phyloP scores from a whole-genome alignment of 106 monocot species.

The Apostasia shenzhenica region DNA sequence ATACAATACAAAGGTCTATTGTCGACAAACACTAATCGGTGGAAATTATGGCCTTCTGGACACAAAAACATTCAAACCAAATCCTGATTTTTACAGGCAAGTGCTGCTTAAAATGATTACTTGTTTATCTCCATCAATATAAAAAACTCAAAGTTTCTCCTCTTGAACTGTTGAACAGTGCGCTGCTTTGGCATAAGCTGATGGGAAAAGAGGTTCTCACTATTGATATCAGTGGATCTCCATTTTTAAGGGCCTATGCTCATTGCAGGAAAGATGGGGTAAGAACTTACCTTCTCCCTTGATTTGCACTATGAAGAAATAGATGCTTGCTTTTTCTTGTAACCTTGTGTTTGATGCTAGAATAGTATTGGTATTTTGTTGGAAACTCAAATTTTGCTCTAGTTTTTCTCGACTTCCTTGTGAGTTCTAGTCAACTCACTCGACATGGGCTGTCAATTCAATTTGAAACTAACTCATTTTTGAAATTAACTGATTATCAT shows the following conservation, averaged over 20 bases:
- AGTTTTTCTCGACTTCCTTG: too few species aligned
- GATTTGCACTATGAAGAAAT: too few species aligned
- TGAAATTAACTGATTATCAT: not conserved
- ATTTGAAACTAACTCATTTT: not conserved
- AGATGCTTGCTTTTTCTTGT: too few species aligned
- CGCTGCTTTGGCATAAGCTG: conserved; percentile 67
- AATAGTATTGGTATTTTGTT: too few species aligned
- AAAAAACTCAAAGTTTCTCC: not conserved
- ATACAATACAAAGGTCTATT: conserved; percentile 61
- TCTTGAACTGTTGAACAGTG: conserved; percentile 28
- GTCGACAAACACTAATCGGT: conserved; percentile 73
- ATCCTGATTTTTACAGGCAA: conserved; percentile 92
- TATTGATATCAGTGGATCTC: conserved; percentile 44
- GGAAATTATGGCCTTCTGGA: conserved; percentile 93
- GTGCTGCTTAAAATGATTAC: not conserved
- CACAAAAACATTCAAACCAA: conserved; percentile 60
- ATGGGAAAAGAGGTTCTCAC: conserved; percentile 84
- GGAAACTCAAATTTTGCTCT: too few species aligned
- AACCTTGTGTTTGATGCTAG: too few species aligned
- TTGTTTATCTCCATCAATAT: too few species aligned
- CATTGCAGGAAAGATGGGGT: conserved; percentile 67
- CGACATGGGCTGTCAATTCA: too few species aligned
- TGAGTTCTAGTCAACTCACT: too few species aligned
- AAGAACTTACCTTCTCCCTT: not conserved
- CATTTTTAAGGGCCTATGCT: conserved; percentile 72